Percentiles rank a stretch among this genome's conserved stretches.
Conservation (phyloP, 148 eudicot species). For the Agrostemma githago region DNA sequence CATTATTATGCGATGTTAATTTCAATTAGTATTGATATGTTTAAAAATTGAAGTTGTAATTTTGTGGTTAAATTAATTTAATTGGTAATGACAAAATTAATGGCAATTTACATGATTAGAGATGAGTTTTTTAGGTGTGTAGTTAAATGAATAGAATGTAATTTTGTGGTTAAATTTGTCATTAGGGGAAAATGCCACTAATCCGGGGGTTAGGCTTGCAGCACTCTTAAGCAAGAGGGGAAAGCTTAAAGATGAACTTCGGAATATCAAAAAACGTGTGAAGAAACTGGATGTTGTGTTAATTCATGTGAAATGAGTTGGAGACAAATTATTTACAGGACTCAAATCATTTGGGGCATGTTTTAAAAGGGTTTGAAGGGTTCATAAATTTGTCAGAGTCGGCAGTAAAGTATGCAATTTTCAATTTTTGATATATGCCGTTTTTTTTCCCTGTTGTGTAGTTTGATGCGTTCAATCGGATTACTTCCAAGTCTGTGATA, state of each 20-base stretch:
- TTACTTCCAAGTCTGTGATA: not conserved
- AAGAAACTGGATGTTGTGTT: not conserved
- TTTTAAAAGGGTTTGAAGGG: slow-evolving; percentile 73
- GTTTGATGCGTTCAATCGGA: not conserved
- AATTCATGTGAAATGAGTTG: slow-evolving; percentile 35
- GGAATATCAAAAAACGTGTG: slow-evolving; percentile 72
- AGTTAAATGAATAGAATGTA: not conserved
- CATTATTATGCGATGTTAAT: too few species aligned
- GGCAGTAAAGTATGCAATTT: slow-evolving; percentile 46
- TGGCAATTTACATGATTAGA: too few species aligned
- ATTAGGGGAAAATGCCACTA: slow-evolving; percentile 48
- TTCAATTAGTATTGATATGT: not conserved
- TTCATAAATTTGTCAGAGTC: slow-evolving; percentile 63
- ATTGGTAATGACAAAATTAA: too few species aligned
- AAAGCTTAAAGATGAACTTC: slow-evolving; percentile 73
- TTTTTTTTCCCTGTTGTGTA: not conserved
- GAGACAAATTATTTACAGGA: slow-evolving; percentile 92
- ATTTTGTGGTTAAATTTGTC: slow-evolving; percentile 1
- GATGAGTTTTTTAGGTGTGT: too few species aligned
- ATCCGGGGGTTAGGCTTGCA: slow-evolving; percentile 52
- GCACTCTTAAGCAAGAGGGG: slow-evolving; percentile 58
- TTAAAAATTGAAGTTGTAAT: too few species aligned
- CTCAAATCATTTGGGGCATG: slow-evolving; percentile 69
- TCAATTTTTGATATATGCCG: not conserved
- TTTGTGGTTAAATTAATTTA: too few species aligned